phyloP scores from a whole-genome alignment of 2,329 filamentous ascomycete genomes.

The Pyrenochaeta sp. region DNA sequence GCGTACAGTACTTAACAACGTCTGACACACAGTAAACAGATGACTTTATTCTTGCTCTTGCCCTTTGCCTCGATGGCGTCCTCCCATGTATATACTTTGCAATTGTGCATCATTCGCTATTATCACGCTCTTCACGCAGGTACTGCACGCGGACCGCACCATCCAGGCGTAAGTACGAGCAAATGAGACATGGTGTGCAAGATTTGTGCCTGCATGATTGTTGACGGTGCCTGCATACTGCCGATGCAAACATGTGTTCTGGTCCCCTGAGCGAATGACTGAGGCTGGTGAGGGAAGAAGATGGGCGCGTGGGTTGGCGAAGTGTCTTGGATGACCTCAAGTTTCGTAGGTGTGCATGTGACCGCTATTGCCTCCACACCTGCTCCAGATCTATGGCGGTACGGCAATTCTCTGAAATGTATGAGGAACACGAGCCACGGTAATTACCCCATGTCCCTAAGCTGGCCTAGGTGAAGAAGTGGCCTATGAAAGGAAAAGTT shows the following conservation, averaged over 20 bases:
- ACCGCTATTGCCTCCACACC: constrained; percentile 9
- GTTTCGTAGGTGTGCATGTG: constrained; percentile 33
- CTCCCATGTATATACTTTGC: constrained; percentile 24
- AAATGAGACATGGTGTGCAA: constrained; percentile 35
- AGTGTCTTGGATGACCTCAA: constrained; percentile 44
- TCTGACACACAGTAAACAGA: constrained; percentile 16
- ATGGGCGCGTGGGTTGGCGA: constrained; percentile 37
- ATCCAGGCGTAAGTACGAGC: constrained; percentile 10
- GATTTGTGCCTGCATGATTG: constrained; percentile 37
- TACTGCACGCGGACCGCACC: constrained; percentile 26
- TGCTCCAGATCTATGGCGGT: not conserved
- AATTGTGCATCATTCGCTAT: constrained; percentile 27
- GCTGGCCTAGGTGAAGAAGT: too few relatives aligned
- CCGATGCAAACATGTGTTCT: constrained; percentile 39
- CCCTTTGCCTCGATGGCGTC: constrained; percentile 20
- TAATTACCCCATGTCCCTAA: not conserved
- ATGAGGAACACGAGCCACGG: not conserved
- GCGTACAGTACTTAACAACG: constrained; percentile 23
- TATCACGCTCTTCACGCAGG: constrained; percentile 20
- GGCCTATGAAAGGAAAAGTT: too few relatives aligned
- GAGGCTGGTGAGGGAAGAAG: constrained; percentile 33
- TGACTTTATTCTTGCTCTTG: constrained; percentile 13
- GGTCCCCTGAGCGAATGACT: constrained; percentile 33
- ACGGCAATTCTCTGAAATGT: not conserved
- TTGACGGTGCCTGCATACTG: constrained; percentile 36